These are phyloP conservation scores for Irpex sp. DNA, from an alignment of 1,284 basidiomycete species.

Conservation along the genomic window DNA sequence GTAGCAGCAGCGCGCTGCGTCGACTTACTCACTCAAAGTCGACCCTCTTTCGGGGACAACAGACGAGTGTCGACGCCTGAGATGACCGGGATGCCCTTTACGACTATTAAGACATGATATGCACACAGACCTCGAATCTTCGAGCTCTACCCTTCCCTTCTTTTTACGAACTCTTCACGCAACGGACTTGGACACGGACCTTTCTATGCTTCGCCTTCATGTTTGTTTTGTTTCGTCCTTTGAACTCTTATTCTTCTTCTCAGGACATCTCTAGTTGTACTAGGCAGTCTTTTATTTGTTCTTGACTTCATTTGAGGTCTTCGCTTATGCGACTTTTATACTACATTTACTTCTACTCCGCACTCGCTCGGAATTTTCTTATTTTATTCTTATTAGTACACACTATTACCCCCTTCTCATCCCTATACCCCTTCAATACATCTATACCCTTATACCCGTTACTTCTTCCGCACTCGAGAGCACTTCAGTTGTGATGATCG, in stretches of 20 bases:
- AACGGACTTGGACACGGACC: constrained; percentile 8
- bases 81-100: constrained; percentile 15
- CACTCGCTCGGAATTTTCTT: background rate
- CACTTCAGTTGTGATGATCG: background rate
- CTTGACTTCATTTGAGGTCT: background rate
- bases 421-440: background rate
- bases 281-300: constrained; percentile 12
- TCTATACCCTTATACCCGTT: background rate
- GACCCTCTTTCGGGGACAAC: constrained; percentile 35
- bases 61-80: background rate
- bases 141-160: constrained; percentile 6
- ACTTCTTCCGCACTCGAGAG: background rate
- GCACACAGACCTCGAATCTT: constrained; percentile 8
- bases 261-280: constrained; percentile 24
- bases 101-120: constrained; percentile 14
- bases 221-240: constrained; percentile 7
- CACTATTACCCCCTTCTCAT: background rate
- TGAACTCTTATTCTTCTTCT: constrained; percentile 16
- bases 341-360: background rate
- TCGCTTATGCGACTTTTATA: background rate
- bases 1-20: constrained; percentile 27
- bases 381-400: constrained; percentile 1
- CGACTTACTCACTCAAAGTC: constrained; percentile 43
- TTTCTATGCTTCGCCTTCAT: background rate
- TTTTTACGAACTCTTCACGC: constrained; percentile 1